A percentile compares a stretch with the other conserved stretches of the same genome.
phyloP scores from a whole-genome alignment of 495 filamentous ascomycete genomes.

The Aspergillus incahuasiensis region DNA sequence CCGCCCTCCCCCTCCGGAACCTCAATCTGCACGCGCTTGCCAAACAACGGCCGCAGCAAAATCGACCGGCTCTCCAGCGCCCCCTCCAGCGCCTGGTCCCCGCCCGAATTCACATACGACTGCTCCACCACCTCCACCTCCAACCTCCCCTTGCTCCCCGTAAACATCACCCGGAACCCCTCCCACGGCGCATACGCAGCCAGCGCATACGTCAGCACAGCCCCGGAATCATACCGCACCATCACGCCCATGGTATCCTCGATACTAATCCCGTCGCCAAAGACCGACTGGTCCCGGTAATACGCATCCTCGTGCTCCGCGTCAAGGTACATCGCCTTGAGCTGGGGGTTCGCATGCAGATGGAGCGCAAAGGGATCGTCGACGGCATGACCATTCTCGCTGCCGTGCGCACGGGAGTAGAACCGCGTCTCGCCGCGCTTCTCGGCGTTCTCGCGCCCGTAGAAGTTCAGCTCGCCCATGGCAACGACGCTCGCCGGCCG shows the following conservation, averaged over 20 bases:
- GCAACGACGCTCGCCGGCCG: conserved; percentile 27
- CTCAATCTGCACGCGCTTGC: conserved; percentile 24
- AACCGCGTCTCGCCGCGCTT: conserved; percentile 25
- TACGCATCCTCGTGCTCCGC: conserved; percentile 58
- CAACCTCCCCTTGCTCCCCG: conserved; percentile 27
- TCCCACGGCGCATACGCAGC: conserved; percentile 34
- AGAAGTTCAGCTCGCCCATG: conserved; percentile 32
- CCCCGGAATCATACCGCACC: conserved; percentile 43
- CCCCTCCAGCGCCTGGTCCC: conserved; percentile 29
- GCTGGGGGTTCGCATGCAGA: conserved; percentile 41
- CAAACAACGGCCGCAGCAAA: conserved; percentile 32
- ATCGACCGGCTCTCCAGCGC: conserved; percentile 43
- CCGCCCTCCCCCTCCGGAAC: conserved; percentile 23
- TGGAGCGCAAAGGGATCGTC: conserved; percentile 47
- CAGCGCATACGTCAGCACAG: conserved; percentile 30
- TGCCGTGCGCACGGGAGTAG: conserved; percentile 28
- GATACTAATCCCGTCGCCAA: conserved; percentile 55
- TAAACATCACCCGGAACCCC: conserved; percentile 31
- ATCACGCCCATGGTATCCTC: conserved; percentile 58
- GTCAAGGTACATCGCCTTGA: conserved; percentile 53
- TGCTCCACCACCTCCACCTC: conserved; percentile 34
- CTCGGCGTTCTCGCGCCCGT: conserved; percentile 34
- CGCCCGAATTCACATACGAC: conserved; percentile 32
- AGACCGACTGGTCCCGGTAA: conserved; percentile 54
- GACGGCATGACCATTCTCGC: conserved; percentile 19